phyloP scores from a whole-genome alignment of 2,329 filamentous ascomycete genomes.

The Akanthomyces uredinophilus region DNA sequence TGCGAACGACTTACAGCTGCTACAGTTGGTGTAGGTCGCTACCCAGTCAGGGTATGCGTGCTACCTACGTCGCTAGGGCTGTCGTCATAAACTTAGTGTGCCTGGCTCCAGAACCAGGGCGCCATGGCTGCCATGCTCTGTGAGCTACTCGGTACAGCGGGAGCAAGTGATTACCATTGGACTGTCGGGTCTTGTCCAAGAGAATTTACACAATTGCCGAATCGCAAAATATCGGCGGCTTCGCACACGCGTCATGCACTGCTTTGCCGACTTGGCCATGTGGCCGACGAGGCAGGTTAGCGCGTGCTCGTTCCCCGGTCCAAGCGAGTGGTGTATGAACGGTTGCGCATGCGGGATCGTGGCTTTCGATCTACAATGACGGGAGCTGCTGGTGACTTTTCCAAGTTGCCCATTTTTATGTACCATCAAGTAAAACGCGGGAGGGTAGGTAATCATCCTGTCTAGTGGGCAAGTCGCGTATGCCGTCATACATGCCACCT shows the following conservation, averaged over 20 bases:
- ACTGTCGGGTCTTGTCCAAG: not conserved
- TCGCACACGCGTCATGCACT: not conserved
- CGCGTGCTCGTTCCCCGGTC: not conserved
- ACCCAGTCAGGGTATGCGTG: not conserved
- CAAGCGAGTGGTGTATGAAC: not conserved
- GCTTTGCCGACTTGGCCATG: not conserved
- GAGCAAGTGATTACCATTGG: not conserved
- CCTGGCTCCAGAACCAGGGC: not conserved
- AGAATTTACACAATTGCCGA: not conserved
- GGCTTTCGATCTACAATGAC: conserved; percentile 1
- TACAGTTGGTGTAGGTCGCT: no score
- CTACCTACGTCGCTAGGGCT: not conserved
- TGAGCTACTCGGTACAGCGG: no score
- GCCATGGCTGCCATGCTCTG: not conserved
- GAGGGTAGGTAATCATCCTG: not conserved
- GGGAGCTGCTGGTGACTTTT: not conserved
- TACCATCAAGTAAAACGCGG: not conserved
- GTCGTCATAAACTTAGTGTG: not conserved
- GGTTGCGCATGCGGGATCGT: not conserved
- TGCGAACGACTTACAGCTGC: no score
- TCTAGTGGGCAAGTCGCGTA: not conserved
- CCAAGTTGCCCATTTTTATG: not conserved
- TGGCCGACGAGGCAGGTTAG: not conserved
- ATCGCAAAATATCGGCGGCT: not conserved
- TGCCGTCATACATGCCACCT: no score